Base-by-base conservation (phyloP, 805 yeast species). In the Pichia cephalocereana region DNA sequence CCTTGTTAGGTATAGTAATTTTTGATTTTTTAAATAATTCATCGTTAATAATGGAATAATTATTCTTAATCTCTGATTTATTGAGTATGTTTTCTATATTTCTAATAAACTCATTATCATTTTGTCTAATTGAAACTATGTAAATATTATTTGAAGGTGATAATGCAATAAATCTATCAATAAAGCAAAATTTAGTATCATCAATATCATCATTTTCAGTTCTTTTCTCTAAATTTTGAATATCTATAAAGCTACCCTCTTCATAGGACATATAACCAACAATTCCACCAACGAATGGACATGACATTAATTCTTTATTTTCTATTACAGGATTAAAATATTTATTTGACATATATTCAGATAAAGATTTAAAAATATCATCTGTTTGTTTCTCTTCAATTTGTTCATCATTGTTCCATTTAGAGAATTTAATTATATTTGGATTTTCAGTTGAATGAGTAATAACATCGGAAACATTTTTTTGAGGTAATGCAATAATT, bases 261-360 rank as follows among this genome's bases (percentile, higher is more conserved):
- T 91, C 99, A 61, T 93, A 93, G 0, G 95, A 83, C 11, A 93
- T 64, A 40, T 83, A 70, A 6, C 99, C 99, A 47, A 90, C 70
- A 32, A 86, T 71, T 0, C 99, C 99, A n/a, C 99, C 98, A 48
- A 80, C 68, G 57, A 93, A 93, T 1, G 96, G 96, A 18, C 87
- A 67, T 0, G 68, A 44, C 17, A 58, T 51, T n/a, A 74, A 57
- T 0, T 55, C 43, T 0, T 52, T 55, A 46, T 72, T 61, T 0
- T 38, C 39, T 14, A 62, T 47, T 5, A 26, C 31, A 3, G 64
- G 58, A 2, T 69, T 58, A 41, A 67, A 64, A 38, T 66, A 63
- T 47, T 58, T 56, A 8, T 58, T 48, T 9, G 65, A 55, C 80
- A 85, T 79, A 43, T 64, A 71, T 1, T 61, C 46, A 0, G 84